Evolutionary conservation across 2,329 filamentous ascomycete genomes (phyloP).

Genomic region (Apiospora aurea): DNA sequence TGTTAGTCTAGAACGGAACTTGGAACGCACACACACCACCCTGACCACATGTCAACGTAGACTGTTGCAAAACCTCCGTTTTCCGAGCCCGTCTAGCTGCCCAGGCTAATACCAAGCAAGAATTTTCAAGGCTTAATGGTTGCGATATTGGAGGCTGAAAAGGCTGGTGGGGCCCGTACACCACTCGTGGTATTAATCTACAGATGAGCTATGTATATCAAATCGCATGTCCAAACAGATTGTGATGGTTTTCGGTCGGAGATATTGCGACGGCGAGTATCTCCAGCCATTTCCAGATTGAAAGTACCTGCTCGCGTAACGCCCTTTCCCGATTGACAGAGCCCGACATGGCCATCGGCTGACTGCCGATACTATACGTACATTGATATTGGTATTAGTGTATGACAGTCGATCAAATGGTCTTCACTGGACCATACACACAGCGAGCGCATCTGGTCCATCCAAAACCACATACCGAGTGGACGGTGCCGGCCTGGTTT

Average conservation of each 20-base stretch:
- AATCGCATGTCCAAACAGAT: constrained; percentile 16
- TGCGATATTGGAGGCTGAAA: constrained; percentile 20
- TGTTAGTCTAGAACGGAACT: background rate
- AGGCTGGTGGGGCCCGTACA: constrained; percentile 2
- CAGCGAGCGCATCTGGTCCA: background rate
- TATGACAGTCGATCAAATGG: background rate
- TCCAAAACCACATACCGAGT: background rate
- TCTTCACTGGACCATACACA: background rate
- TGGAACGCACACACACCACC: background rate
- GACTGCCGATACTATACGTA: background rate
- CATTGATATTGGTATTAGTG: no score
- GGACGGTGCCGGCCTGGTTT: background rate
- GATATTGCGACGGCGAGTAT: constrained; percentile 5
- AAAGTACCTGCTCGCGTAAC: background rate
- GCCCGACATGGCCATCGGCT: background rate
- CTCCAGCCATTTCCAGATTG: background rate
- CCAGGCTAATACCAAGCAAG: background rate
- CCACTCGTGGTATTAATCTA: constrained; percentile 1
- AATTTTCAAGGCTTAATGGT: background rate
- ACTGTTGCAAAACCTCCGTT: background rate
- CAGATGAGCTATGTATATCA: constrained; percentile 16
- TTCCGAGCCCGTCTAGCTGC: background rate
- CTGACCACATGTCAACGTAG: background rate
- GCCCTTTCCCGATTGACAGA: background rate
- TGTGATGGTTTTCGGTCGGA: background rate